phyloP scores from a whole-genome alignment of 2,329 filamentous ascomycete genomes.

The Chrysoporthe deuterocubensis region DNA sequence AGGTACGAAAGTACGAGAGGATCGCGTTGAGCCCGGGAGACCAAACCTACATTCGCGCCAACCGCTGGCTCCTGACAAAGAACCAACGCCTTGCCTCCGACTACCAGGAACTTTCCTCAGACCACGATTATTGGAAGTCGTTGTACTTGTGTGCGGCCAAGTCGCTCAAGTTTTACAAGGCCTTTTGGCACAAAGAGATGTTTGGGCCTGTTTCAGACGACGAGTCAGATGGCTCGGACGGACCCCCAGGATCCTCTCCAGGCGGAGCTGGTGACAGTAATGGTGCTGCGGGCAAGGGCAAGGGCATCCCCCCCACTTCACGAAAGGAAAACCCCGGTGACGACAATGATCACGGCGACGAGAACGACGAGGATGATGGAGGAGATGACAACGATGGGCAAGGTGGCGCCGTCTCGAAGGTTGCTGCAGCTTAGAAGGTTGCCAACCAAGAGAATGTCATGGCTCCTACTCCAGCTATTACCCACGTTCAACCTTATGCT shows the following conservation, averaged over 20 bases:
- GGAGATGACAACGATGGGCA: constrained; percentile 3
- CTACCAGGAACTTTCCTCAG: background rate
- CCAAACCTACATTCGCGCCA: background rate
- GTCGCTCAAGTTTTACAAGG: background rate
- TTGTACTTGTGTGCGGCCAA: background rate
- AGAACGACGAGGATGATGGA: background rate
- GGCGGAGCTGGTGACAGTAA: background rate
- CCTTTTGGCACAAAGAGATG: background rate
- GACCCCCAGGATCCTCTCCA: background rate
- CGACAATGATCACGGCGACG: background rate
- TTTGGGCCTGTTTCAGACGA: background rate
- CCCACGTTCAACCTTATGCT: background rate
- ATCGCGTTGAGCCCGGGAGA: background rate
- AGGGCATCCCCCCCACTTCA: background rate
- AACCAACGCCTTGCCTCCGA: background rate
- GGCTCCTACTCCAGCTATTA: background rate
- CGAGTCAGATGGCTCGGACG: background rate
- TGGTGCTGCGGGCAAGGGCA: background rate
- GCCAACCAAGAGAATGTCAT: background rate
- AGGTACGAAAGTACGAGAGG: background rate
- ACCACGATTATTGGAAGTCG: background rate
- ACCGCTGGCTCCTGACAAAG: background rate
- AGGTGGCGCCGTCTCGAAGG: background rate
- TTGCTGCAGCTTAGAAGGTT: background rate
- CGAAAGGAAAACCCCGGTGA: background rate